phyloP scores from a whole-genome alignment of 257 asterid species.

The Solanum ossicruentum region DNA sequence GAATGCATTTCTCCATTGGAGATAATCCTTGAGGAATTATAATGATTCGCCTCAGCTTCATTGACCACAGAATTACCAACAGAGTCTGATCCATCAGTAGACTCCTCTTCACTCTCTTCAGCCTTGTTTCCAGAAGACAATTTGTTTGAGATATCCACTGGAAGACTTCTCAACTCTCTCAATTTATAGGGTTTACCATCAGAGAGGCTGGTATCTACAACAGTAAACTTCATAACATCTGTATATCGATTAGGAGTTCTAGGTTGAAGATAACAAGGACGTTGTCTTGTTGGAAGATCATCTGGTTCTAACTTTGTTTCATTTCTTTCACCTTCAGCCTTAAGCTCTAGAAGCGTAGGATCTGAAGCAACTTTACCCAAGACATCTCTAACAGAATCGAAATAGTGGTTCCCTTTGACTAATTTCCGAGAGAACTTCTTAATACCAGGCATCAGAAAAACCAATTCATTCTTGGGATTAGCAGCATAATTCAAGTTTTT shows the following conservation, averaged over 20 bases:
- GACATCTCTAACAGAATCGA: slow-evolving; percentile 62
- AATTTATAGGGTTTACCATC: slow-evolving; percentile 22
- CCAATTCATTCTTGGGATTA: slow-evolving; percentile 30
- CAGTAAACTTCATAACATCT: slow-evolving; percentile 29
- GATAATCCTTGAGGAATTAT: neutral
- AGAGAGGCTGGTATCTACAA: slow-evolving; percentile 49
- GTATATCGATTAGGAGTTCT: slow-evolving; percentile 25
- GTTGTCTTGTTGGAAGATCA: slow-evolving; percentile 22
- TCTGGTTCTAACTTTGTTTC: slow-evolving; percentile 20
- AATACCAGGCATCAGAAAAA: slow-evolving; percentile 58
- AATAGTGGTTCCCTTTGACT: slow-evolving; percentile 50
- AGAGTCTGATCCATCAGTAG: slow-evolving; percentile 21
- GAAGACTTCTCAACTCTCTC: slow-evolving; percentile 37
- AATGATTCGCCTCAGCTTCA: slow-evolving; percentile 1
- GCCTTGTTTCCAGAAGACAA: neutral
- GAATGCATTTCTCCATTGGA: slow-evolving; percentile 8
- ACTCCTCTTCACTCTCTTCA: slow-evolving; percentile 11
- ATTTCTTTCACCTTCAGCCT: slow-evolving; percentile 11
- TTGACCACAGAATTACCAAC: slow-evolving; percentile 3
- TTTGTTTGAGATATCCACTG: slow-evolving; percentile 13
- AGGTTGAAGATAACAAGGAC: slow-evolving; percentile 53
- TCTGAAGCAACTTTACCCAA: slow-evolving; percentile 52
- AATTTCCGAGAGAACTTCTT: slow-evolving; percentile 50
- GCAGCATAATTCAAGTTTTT: slow-evolving; percentile 21
- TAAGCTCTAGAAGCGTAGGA: slow-evolving; percentile 45